Evolutionary conservation across 2,329 filamentous ascomycete species (phyloP).

Genomic region (Verticillium zaregamsianum): DNA sequence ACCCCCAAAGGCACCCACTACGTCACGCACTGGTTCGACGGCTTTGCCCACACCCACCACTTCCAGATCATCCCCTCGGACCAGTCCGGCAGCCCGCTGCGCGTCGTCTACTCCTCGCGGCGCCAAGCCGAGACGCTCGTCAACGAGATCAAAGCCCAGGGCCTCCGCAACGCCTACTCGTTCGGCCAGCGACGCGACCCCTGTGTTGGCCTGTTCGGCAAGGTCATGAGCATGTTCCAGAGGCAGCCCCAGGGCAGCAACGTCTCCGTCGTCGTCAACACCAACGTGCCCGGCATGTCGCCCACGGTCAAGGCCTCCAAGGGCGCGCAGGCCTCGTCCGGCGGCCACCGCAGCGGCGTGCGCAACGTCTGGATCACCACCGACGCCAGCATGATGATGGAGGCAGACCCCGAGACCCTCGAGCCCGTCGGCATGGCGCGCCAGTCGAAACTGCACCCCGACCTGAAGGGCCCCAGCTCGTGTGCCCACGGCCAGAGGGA

Average conservation of each 20-base stretch:
- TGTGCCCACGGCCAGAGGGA: constrained; percentile 71
- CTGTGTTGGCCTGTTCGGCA: constrained; percentile 68
- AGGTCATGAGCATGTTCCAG: constrained; percentile 60
- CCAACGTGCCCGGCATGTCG: constrained; percentile 57
- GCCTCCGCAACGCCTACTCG: constrained; percentile 36
- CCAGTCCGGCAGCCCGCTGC: constrained; percentile 17
- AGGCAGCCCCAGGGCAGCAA: constrained; percentile 40
- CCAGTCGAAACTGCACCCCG: constrained; percentile 61
- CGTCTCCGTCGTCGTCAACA: constrained; percentile 60
- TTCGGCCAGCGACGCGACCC: constrained; percentile 73
- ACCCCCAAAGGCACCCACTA: constrained; percentile 56
- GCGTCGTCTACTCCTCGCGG: constrained; percentile 68
- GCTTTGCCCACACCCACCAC: constrained; percentile 65
- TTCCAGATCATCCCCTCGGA: constrained; percentile 58
- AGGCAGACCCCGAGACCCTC: constrained; percentile 65
- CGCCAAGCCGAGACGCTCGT: constrained; percentile 62
- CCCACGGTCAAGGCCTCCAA: constrained; percentile 4
- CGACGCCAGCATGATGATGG: constrained; percentile 53
- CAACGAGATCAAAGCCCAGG: constrained; percentile 27
- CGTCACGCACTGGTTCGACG: constrained; percentile 78
- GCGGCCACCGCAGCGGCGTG: constrained; percentile 31
- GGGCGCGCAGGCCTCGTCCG: constrained; percentile 4
- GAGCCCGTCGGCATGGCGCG: constrained; percentile 63
- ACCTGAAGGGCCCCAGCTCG: constrained; percentile 62
- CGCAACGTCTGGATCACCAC: constrained; percentile 50